Evolutionary conservation across 306 rosid species (phyloP).

Genomic region (Trifolium fragiferum): DNA sequence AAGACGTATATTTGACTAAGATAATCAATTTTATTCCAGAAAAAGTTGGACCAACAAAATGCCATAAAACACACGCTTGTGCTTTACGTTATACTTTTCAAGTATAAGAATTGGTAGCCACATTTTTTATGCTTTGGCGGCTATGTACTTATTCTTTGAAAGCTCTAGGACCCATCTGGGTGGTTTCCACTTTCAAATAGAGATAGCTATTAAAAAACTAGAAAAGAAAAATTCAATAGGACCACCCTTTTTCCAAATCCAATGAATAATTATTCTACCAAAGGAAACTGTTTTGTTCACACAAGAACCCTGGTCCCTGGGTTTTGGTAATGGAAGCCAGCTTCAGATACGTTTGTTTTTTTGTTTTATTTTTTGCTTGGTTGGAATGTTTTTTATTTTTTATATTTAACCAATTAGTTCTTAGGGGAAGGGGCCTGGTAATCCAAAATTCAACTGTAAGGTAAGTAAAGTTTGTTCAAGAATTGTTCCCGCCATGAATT

Average conservation of each 20-base stretch:
- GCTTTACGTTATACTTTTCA: conserved; percentile 20
- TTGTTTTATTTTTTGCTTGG: not conserved
- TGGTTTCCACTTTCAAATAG: conserved; percentile 9
- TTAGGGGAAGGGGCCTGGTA: too few species aligned
- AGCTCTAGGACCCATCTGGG: conserved; percentile 8
- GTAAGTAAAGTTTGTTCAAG: too few species aligned
- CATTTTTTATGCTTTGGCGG: conserved; percentile 29
- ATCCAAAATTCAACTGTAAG: too few species aligned
- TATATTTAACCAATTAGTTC: too few species aligned
- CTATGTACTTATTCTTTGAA: not conserved
- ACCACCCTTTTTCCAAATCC: not conserved
- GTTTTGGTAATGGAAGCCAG: conserved; percentile 7
- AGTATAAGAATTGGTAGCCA: conserved; percentile 9
- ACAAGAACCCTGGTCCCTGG: conserved; percentile 3
- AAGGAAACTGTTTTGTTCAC: conserved; percentile 8
- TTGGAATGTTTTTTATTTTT: not conserved
- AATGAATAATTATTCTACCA: conserved; percentile 10
- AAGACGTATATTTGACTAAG: conserved; percentile 10
- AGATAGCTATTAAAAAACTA: not conserved
- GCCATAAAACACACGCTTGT: conserved; percentile 32
- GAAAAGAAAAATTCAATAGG: not conserved
- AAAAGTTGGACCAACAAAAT: conserved; percentile 19
- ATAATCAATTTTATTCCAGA: not conserved
- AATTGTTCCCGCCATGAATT: too few species aligned
- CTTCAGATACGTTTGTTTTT: not conserved